Base-by-base conservation (phyloP, 148 eudicot species). In the Polygonum aviculare region DNA sequence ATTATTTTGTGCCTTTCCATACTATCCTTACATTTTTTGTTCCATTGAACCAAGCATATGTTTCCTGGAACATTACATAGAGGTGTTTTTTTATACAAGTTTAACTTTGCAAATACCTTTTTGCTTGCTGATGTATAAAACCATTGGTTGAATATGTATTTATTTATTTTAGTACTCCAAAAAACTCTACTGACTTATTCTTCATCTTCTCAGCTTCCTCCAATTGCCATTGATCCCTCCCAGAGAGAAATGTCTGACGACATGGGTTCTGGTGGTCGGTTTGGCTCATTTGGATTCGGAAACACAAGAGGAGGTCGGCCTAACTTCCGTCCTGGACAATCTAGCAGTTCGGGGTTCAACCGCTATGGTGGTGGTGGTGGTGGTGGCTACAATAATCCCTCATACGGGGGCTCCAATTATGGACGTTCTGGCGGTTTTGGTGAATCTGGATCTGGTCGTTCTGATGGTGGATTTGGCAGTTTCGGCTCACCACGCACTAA, bases 151-250 rank as follows among this genome's bases (percentile, higher is more conserved):
- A 44, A 35, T 60, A 18, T 19, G 5, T 4, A 54, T 19, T 54
- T 26, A 54, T 54, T 60, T 71, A 14, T 69, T 16, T n/a, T 39
- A 39, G 52, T 60, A n/a, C 7, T 14, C 40, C 31, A 26, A 26
- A 36, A 77, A 40, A 54, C 21, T 67, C 5, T 35, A 75, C 78
- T 84, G 77, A 81, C 60, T 41, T 54, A 0, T 70, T 36, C n/a
- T 47, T 78, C 26, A 2, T 40, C 74, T 79, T 79, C 51, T 65
- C 88, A 94, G 98, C 97, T 94, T 26, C 88, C 98, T 49, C 83
- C 79, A 79, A 84, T 94, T 76, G 80, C 87, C 47, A 82, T 81
- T 60, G 97, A 90, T 67, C 85, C 83, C 73, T 85, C 83, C 35
- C 65, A 84, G 47, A 69, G 78, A 82, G 87, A 80, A 51, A 85